Conservation (phyloP, 1,284 basidiomycete genomes). For the Cutaneotrichosporon curvatum region DNA sequence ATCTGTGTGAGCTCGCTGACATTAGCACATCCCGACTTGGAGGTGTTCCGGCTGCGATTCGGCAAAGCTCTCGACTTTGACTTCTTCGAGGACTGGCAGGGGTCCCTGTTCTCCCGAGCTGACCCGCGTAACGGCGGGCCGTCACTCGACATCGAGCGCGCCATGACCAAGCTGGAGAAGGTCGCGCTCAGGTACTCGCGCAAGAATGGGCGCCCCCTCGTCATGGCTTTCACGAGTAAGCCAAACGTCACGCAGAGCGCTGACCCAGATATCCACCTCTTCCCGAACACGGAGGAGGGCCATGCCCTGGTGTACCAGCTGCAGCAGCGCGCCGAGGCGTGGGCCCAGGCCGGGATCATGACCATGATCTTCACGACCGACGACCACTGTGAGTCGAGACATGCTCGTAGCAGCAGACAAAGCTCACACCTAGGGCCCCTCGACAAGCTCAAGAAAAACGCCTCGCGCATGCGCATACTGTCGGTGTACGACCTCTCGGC, state of each 20-base stretch:
- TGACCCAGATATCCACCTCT: conserved; percentile 56
- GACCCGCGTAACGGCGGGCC: conserved; percentile 80
- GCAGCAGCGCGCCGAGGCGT: conserved; percentile 74
- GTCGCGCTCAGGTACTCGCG: conserved; percentile 62
- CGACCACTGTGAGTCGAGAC: conserved; percentile 56
- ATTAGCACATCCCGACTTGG: conserved; percentile 57
- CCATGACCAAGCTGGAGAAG: conserved; percentile 77
- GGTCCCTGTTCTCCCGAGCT: conserved; percentile 60
- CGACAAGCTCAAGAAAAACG: conserved; percentile 53
- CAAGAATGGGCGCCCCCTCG: conserved; percentile 58
- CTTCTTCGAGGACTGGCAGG: conserved; percentile 62
- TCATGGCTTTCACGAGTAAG: conserved; percentile 61
- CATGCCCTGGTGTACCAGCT: conserved; percentile 68
- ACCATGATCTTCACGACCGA: conserved; percentile 74
- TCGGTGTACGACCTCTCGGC: conserved; percentile 64
- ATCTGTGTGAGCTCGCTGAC: background rate
- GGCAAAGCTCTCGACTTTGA: conserved; percentile 59
- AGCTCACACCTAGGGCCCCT: conserved; percentile 51
- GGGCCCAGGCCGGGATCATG: conserved; percentile 72
- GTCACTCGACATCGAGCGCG: conserved; percentile 74
- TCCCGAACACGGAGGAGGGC: conserved; percentile 72
- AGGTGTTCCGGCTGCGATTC: conserved; percentile 70
- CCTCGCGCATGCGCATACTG: conserved; percentile 66
- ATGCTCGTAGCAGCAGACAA: background rate
- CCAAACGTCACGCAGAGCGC: background rate